Evolutionary conservation across 352 stramenopile species (phyloP).

Genomic region (Phytophthora litchii): DNA sequence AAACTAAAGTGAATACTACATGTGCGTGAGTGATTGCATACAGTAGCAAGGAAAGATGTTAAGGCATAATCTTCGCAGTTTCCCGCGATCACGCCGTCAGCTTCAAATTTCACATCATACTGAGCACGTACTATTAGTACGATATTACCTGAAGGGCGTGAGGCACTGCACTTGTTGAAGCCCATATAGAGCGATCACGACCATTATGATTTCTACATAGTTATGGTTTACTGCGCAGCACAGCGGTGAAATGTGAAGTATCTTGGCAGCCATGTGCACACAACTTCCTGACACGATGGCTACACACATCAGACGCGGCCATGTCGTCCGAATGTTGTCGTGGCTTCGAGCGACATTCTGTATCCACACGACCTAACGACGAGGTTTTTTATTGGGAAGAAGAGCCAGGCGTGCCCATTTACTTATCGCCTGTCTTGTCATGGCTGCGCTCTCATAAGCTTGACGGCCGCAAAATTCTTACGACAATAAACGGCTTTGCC

Average conservation of each 20-base stretch:
- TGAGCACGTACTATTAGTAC: no score
- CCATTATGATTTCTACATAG: no score
- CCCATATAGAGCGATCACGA: no score
- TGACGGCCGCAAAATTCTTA: background rate
- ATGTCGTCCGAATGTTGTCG: slow-evolving; percentile 23
- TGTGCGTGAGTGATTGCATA: slow-evolving; percentile 22
- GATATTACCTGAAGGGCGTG: no score
- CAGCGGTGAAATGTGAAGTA: no score
- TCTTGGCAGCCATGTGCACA: background rate
- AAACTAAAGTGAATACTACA: slow-evolving; percentile 23
- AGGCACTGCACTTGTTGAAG: no score
- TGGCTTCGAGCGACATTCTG: slow-evolving; percentile 17
- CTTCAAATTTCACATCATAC: background rate
- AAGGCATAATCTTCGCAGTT: slow-evolving; percentile 1
- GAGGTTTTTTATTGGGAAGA: slow-evolving; percentile 22
- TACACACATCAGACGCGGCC: slow-evolving; percentile 9
- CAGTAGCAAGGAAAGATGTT: background rate
- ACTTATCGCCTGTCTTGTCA: slow-evolving; percentile 17
- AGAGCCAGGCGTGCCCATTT: slow-evolving; percentile 17
- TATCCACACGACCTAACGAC: slow-evolving; percentile 18
- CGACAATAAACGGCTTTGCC: background rate
- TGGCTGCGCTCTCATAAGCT: slow-evolving; percentile 10
- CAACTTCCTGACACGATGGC: slow-evolving; percentile 25
- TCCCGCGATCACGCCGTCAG: background rate
- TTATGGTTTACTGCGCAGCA: no score